Base-by-base conservation (phyloP, 1,139 yeast species). In the Wickerhamiella pararugosa region DNA sequence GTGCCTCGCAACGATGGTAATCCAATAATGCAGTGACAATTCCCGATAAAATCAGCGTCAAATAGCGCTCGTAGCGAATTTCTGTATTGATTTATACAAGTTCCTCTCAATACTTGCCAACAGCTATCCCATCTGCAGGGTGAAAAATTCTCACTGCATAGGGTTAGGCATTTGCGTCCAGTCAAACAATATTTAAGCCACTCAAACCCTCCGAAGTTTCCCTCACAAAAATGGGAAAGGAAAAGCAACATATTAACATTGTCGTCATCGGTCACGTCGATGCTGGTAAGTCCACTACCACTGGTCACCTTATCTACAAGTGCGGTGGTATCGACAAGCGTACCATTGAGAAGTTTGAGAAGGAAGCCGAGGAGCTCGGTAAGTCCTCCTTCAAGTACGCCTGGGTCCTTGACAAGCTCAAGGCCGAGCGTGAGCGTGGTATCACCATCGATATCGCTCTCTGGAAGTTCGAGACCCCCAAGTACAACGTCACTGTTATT, bases 191-290 rank as follows among this genome's bases (percentile, higher is more conserved):
- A 15, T 15, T 15, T 15, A 15, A 15, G 21, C 21, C 21, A 15
- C 21, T 15, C 21, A 15, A 15, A 15, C 21, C 21, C 21, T 15
- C 21, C 21, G 21, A 15, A 15, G 21, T 15, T 15, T 15, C 21
- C 21, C 21, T 15, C 21, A 15, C 21, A 15, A 15, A 15, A 15
- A 15, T 15, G 87, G 90, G 94, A 77, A 83, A 83, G 72, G 94
- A 79, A 66, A 86, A 84, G 81, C 66, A 76, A 72, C 97, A 87
- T 83, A 81, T 87, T 73, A 87, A 87, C 94, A 90, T 87, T 73
- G 97, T 87, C 71, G 97, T 87, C 69, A 87, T 87, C 70, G 97
- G 97, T 72, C 97, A 86, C 92, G 95, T 84, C 94, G 95, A 84
- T 75, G 84, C 95, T 60, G 94, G 94, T 75, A 84, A 84, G 74